Evolutionary conservation across 805 yeast species (phyloP).

Genomic region (Dipodascus geniculatus): DNA sequence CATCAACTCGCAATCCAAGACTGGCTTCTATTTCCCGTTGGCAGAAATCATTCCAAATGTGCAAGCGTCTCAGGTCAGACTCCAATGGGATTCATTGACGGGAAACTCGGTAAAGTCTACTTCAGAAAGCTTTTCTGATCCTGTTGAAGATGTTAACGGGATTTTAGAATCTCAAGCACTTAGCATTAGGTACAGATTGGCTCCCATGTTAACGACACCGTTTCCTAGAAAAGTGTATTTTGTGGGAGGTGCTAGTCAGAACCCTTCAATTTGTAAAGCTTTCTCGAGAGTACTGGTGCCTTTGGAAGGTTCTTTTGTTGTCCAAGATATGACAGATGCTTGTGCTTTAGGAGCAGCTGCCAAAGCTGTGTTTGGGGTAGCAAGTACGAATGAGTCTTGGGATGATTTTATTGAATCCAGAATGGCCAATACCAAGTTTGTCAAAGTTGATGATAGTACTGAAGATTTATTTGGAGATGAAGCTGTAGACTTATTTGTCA

Average conservation of each 20-base stretch:
- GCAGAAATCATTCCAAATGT: conserved; percentile 90
- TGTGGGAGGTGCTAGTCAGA: conserved; percentile 83
- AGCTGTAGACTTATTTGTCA: conserved; percentile 4
- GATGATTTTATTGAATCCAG: background rate
- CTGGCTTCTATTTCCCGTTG: conserved; percentile 77
- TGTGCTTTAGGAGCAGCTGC: conserved; percentile 90
- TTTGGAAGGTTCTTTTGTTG: conserved; percentile 48
- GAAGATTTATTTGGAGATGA: conserved; percentile 1
- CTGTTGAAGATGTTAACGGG: conserved; percentile 54
- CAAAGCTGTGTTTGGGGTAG: conserved; percentile 45
- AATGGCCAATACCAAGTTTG: background rate
- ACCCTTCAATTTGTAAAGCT: conserved; percentile 51
- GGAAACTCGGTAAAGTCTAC: background rate
- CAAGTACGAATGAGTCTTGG: background rate
- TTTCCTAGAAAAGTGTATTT: conserved; percentile 61
- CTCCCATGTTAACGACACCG: conserved; percentile 46
- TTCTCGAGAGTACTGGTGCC: conserved; percentile 66
- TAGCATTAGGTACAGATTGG: conserved; percentile 68
- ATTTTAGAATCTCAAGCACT: conserved; percentile 83
- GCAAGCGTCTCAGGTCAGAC: conserved; percentile 48
- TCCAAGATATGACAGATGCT: conserved; percentile 66
- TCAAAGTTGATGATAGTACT: background rate
- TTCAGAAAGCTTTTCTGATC: background rate
- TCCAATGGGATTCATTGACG: conserved; percentile 28
- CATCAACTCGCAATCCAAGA: conserved; percentile 4